A percentile compares a stretch with the other conserved stretches of the same genome.
Evolutionary conservation across 306 rosid genomes (phyloP).

Genomic region (Trifolium fragiferum): DNA sequence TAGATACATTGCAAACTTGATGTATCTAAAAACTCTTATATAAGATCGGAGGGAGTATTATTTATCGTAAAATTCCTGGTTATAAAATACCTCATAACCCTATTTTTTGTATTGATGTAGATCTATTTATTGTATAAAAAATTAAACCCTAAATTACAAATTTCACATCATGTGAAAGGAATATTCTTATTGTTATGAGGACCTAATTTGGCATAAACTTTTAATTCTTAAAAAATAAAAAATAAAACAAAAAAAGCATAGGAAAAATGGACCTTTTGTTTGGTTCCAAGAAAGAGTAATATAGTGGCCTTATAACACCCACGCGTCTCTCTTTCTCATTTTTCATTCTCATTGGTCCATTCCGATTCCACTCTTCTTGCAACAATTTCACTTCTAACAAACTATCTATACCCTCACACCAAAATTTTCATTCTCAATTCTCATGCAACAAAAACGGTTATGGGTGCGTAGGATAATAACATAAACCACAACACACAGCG

Average conservation of each 20-base stretch:
- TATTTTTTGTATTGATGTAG: no score
- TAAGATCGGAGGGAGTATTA: no score
- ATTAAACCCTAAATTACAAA: no score
- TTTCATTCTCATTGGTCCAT: background rate
- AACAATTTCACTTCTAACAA: no score
- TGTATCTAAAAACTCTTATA: no score
- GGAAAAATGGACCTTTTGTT: background rate
- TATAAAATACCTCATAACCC: no score
- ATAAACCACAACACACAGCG: background rate
- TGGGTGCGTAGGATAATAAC: slow-evolving; percentile 41
- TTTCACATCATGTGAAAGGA: background rate
- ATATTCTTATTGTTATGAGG: background rate
- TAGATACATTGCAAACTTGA: no score
- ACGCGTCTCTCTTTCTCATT: background rate
- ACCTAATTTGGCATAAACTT: background rate
- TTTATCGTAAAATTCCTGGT: no score
- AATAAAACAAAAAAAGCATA: background rate
- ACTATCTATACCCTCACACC: no score
- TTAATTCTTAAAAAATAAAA: background rate
- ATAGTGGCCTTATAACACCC: slow-evolving; percentile 8
- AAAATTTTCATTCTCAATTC: background rate
- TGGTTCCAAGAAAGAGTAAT: slow-evolving; percentile 5
- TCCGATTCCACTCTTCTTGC: background rate
- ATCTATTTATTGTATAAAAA: no score
- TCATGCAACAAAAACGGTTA: background rate